Conservation (phyloP, 2,329 filamentous ascomycete species). For the Coniochaeta hoffmannii region DNA sequence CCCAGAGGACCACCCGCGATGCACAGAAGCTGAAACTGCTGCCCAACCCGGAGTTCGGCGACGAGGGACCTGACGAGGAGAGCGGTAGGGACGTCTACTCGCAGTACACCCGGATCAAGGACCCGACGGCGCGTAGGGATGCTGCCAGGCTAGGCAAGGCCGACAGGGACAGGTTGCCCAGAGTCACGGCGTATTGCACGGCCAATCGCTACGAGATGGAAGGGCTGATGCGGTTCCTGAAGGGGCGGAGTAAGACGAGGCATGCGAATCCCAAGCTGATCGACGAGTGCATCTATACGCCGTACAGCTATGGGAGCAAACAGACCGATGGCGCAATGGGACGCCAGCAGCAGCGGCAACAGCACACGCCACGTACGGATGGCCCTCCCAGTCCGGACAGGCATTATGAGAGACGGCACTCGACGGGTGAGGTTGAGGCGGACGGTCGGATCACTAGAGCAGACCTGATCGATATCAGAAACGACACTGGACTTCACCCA, state of each 20-base stretch:
- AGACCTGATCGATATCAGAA: conserved; percentile 56
- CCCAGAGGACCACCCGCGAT: conserved; percentile 90
- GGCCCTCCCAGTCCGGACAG: conserved; percentile 30
- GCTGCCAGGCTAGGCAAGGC: conserved; percentile 90
- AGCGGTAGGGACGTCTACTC: conserved; percentile 94
- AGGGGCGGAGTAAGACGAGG: conserved; percentile 69
- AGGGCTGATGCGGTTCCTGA: conserved; percentile 81
- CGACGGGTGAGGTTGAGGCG: conserved; percentile 65
- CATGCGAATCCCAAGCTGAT: conserved; percentile 85
- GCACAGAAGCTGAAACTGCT: conserved; percentile 97
- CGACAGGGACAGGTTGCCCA: conserved; percentile 75
- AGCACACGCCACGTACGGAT: conserved; percentile 19
- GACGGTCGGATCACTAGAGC: conserved; percentile 49
- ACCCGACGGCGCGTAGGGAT: conserved; percentile 85
- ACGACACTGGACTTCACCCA: conserved; percentile 4
- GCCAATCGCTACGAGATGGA: conserved; percentile 89
- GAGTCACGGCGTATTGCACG: conserved; percentile 95
- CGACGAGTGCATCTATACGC: conserved; percentile 96
- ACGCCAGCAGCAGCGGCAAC: conserved; percentile 18
- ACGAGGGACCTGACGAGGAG: conserved; percentile 75
- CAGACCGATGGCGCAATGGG: conserved; percentile 20
- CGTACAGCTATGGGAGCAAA: conserved; percentile 68
- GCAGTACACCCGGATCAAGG: conserved; percentile 96
- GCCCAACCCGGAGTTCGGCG: conserved; percentile 77
- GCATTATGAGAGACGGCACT: conserved; percentile 61